phyloP scores from a whole-genome alignment of 2,329 filamentous ascomycete species.

The Aurifilum marmelostoma region DNA sequence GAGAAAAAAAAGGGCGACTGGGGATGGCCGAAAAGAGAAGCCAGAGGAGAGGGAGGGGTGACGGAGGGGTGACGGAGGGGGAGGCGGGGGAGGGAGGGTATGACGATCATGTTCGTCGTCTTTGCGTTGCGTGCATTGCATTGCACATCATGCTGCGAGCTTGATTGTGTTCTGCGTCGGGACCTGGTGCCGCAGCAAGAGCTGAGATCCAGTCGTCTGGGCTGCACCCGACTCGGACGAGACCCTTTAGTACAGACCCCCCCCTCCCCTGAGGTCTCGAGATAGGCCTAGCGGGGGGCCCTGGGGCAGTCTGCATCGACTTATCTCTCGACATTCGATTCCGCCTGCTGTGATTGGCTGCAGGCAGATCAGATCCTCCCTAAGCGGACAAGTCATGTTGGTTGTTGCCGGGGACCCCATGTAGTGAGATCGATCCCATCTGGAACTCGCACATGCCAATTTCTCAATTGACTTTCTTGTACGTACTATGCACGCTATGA shows the following conservation, averaged over 20 bases:
- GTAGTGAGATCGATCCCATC: conserved; percentile 5
- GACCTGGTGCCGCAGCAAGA: neutral
- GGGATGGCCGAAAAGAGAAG: neutral
- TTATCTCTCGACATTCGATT: conserved; percentile 14
- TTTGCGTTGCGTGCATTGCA: conserved; percentile 13
- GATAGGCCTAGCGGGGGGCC: neutral
- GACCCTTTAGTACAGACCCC: neutral
- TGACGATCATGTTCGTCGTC: neutral
- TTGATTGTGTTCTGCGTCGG: conserved; percentile 7
- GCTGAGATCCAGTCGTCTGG: conserved; percentile 4
- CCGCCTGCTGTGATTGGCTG: conserved; percentile 5
- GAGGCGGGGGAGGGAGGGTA: neutral
- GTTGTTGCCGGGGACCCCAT: neutral
- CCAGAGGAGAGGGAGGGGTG: neutral
- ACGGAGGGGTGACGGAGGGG: too few relatives aligned
- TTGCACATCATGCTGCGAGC: conserved; percentile 10
- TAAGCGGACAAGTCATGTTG: neutral
- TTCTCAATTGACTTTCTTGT: conserved; percentile 7
- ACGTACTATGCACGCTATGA: neutral
- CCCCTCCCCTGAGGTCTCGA: neutral
- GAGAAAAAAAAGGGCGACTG: too few relatives aligned
- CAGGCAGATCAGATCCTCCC: neutral
- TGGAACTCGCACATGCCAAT: conserved; percentile 6
- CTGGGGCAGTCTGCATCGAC: conserved; percentile 13
- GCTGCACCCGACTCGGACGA: neutral